These are phyloP conservation scores for Coniochaeta prunicola DNA, from an alignment of 2,329 filamentous ascomycete genomes.

Conservation along the genomic window DNA sequence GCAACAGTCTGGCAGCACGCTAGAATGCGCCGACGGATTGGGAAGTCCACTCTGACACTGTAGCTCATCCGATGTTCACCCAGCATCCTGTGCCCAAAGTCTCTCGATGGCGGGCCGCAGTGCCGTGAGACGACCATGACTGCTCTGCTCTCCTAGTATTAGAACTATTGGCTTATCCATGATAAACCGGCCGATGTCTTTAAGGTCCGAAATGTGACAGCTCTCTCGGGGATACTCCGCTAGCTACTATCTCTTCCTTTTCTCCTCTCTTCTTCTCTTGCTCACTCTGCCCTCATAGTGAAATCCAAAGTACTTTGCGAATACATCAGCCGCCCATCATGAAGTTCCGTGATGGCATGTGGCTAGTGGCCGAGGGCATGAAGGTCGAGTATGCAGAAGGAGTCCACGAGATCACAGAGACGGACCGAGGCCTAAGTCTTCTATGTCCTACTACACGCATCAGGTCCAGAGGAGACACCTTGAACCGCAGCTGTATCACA, in stretches of 20 bases:
- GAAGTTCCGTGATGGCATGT: slow-evolving; percentile 62
- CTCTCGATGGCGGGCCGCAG: background rate
- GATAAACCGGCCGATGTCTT: background rate
- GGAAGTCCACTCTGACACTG: background rate
- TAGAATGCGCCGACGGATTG: background rate
- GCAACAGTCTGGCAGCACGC: background rate
- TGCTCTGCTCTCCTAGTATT: background rate
- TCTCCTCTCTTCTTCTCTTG: background rate
- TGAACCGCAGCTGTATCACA: slow-evolving; percentile 48
- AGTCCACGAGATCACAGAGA: slow-evolving; percentile 43
- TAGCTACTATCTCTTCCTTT: background rate
- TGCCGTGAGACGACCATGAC: background rate
- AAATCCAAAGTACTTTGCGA: no score
- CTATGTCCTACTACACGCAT: slow-evolving; percentile 53
- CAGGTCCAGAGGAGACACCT: slow-evolving; percentile 42
- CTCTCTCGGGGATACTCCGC: background rate
- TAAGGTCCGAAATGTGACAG: background rate
- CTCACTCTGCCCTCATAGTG: background rate
- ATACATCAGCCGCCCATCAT: no score
- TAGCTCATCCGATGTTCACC: background rate
- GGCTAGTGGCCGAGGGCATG: slow-evolving; percentile 55
- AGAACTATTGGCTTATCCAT: no score
- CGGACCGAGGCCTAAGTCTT: slow-evolving; percentile 41
- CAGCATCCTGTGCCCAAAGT: background rate
- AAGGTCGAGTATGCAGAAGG: slow-evolving; percentile 60